Evolutionary conservation across 805 yeast species (phyloP), one percentile per base, ranked within the genome.

Genomic region (Sugiyamaella qingdaonensis): DNA sequence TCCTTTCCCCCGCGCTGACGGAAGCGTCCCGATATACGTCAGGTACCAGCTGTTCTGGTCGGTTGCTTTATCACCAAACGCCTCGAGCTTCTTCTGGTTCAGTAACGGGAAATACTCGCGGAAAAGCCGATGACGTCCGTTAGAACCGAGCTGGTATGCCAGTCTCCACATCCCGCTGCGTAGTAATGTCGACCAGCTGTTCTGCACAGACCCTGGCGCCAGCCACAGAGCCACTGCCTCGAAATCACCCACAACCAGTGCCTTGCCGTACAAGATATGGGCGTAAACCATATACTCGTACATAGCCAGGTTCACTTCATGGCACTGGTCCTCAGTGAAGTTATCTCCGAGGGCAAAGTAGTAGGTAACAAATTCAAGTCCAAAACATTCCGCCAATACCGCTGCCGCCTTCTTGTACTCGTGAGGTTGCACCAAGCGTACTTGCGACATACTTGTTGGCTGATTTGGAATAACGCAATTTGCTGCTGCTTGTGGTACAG

Each of bases 1-100:
- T 19, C 85, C 84, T 61, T 78, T 78, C 50, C 86, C 85, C 62
- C 82, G 71, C 68, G 81, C 81, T 39, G 73, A 64, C 7, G 84
- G 82, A 43, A 78, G 69, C 21, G 82, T 79, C 41, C 85, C 85
- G 50, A 81, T 71, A 63, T 81, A 85, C 45, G 78, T 73, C 56
- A 81, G 70, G 63, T 81, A 81, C 85, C 85, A 81, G 49, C 79
- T 66, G 42, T 70, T 63, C 44, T 66, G 67, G 46, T 64, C 67
- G 7, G 19, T 16, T 7, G 43, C 19, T 14, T 70, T 68, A 3
- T 72, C 72, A 21, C 74, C 73, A 49, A 81, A 65, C 13, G 77
- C 77, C 16, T 72, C 71, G 16, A 48, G 43, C 56, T 80, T 73
- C 50, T 73, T 75, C 33, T 73, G 66, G 33, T 69, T 73, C 58